These are phyloP conservation scores for Globisporangium solare DNA, from an alignment of 352 stramenopile species.

Conservation along the genomic window DNA sequence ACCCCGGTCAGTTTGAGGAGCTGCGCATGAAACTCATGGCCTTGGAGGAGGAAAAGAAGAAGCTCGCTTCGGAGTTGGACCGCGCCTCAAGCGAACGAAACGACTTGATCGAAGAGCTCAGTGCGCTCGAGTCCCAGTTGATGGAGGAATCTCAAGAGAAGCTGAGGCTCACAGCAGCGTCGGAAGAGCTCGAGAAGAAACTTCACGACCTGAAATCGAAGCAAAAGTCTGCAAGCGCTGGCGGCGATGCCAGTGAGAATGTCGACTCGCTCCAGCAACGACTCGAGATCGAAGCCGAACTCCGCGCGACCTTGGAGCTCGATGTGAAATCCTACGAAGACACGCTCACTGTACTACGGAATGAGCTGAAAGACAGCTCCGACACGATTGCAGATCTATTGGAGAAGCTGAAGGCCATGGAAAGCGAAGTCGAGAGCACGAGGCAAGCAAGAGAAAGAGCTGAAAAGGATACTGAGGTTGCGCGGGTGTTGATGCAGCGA, in stretches of 20 bases:
- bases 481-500: slow-evolving; percentile 25
- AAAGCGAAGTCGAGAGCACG: slow-evolving; percentile 21
- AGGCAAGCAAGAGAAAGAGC: slow-evolving; percentile 20
- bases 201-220: slow-evolving; percentile 5
- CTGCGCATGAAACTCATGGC: background rate
- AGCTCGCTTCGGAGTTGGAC: slow-evolving; percentile 23
- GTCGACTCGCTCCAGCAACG: slow-evolving; percentile 24
- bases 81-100: slow-evolving; percentile 27
- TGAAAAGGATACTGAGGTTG: slow-evolving; percentile 30
- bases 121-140: slow-evolving; percentile 37
- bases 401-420: slow-evolving; percentile 33
- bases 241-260: background rate
- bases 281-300: slow-evolving; percentile 33
- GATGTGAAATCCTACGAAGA: slow-evolving; percentile 72
- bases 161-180: slow-evolving; percentile 8
- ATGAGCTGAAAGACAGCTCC: slow-evolving; percentile 47
- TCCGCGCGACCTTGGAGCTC: slow-evolving; percentile 40
- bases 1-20: background rate
- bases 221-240: background rate
- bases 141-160: slow-evolving; percentile 54
- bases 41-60: slow-evolving; percentile 20
- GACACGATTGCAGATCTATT: slow-evolving; percentile 28
- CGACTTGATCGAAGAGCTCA: slow-evolving; percentile 40
- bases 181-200: slow-evolving; percentile 13
- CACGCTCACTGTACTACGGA: slow-evolving; percentile 41